Conservation (phyloP, 495 filamentous ascomycete genomes). For the Penicillium soppii region DNA sequence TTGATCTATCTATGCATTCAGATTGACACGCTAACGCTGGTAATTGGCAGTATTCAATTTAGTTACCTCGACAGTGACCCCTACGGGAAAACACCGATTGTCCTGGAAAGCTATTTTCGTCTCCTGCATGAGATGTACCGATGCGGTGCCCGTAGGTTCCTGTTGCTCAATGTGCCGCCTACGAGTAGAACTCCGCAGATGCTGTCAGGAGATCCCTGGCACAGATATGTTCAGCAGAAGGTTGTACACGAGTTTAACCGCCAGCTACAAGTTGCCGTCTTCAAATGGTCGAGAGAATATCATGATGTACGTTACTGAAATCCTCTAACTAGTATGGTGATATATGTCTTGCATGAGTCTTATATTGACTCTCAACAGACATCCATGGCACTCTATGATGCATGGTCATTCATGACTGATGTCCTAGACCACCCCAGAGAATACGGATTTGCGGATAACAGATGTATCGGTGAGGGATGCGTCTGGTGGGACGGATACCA, state of each 20-base stretch:
- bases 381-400: slow-evolving; percentile 31
- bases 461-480: slow-evolving; percentile 32
- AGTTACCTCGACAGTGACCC: slow-evolving; percentile 35
- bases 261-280: too few species aligned
- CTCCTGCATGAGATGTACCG: slow-evolving; percentile 58
- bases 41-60: slow-evolving; percentile 62
- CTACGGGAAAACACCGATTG: too few species aligned
- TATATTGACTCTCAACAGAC: slow-evolving; percentile 14
- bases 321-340: background rate
- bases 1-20: too few species aligned
- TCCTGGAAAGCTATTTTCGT: too few species aligned
- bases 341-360: background rate
- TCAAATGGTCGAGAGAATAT: slow-evolving; percentile 20
- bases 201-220: too few species aligned
- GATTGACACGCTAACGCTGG: slow-evolving; percentile 2
- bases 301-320: slow-evolving; percentile 24
- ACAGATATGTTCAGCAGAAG: too few species aligned
- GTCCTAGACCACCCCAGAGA: slow-evolving; percentile 53
- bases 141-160: slow-evolving; percentile 69
- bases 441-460: slow-evolving; percentile 36
- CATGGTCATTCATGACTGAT: slow-evolving; percentile 42
- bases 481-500: slow-evolving; percentile 46
- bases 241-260: too few species aligned
- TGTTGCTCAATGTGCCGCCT: slow-evolving; percentile 74
- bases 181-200: slow-evolving; percentile 69